A percentile compares a stretch with the other conserved stretches of the same genome.
Evolutionary conservation across 2,329 filamentous ascomycete species (phyloP).

Genomic region (Talaromyces sp.): DNA sequence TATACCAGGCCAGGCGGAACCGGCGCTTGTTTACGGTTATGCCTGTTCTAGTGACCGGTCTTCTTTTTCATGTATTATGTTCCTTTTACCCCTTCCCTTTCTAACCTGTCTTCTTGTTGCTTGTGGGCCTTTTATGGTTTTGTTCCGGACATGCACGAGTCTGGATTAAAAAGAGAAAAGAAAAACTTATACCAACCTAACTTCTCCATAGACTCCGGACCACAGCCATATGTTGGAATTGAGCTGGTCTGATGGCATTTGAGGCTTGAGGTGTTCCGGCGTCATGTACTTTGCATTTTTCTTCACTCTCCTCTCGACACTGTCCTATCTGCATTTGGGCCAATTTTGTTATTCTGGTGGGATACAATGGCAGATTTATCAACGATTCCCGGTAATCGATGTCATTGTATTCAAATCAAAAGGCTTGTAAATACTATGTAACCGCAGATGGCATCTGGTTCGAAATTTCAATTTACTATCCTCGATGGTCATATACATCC

Average conservation of each 20-base stretch:
- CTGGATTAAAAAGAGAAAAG: conserved; percentile 6
- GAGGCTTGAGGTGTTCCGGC: conserved; percentile 28
- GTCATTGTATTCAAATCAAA: not conserved
- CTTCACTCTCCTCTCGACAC: conserved; percentile 37
- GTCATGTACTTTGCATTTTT: conserved; percentile 22
- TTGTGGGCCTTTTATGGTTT: conserved; percentile 4
- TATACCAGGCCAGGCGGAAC: conserved; percentile 41
- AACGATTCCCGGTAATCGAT: too few relatives aligned
- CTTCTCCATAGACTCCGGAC: conserved; percentile 23
- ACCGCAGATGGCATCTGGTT: conserved; percentile 9
- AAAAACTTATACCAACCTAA: not conserved
- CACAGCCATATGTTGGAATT: conserved; percentile 16
- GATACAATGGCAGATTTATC: too few relatives aligned
- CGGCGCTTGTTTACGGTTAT: conserved; percentile 34
- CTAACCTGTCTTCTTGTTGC: conserved; percentile 7
- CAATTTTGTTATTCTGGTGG: not conserved
- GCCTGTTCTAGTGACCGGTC: conserved; percentile 28
- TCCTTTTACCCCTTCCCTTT: conserved; percentile 10
- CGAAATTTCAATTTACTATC: not conserved
- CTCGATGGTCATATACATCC: not conserved
- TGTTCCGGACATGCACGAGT: not conserved
- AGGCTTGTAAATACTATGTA: conserved; percentile 17
- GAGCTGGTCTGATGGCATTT: conserved; percentile 28
- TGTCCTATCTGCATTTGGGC: conserved; percentile 22
- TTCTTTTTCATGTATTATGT: conserved; percentile 29